Conservation (phyloP, 345 rosid species). For the Luvunga scandens region DNA sequence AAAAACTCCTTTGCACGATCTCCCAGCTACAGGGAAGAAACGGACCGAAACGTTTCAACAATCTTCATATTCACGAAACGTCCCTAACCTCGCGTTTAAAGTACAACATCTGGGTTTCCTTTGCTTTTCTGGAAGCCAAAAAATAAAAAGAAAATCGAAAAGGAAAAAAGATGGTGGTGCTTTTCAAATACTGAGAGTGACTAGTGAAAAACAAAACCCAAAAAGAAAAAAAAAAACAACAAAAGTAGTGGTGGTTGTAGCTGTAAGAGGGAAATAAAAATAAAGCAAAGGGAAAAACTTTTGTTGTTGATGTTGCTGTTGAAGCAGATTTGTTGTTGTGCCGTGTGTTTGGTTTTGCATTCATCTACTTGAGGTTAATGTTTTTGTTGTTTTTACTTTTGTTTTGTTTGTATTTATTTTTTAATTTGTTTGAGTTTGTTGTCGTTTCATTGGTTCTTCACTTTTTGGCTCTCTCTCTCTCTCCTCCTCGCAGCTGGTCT, state of each 20-base stretch:
- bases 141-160: too few relatives aligned
- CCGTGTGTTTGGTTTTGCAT: too few relatives aligned
- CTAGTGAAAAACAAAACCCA: background rate
- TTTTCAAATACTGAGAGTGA: background rate
- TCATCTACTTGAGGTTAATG: too few relatives aligned
- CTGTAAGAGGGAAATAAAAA: background rate
- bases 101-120: background rate
- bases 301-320: background rate
- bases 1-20: conserved; percentile 13
- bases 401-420: too few relatives aligned
- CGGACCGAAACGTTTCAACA: conserved; percentile 17
- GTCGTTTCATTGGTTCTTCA: too few relatives aligned
- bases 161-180: background rate
- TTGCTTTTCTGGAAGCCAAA: background rate
- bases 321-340: too few relatives aligned
- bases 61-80: conserved; percentile 14
- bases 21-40: conserved; percentile 13
- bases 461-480: too few relatives aligned
- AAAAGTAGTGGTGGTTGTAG: background rate
- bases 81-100: background rate
- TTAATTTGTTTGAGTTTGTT: too few relatives aligned
- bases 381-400: too few relatives aligned
- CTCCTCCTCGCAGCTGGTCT: too few relatives aligned
- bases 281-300: background rate
- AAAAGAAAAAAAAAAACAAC: background rate